A percentile compares a stretch with the other conserved stretches of the same genome.
Conservation (phyloP, 2,329 filamentous ascomycete species). For the Venturia pyrina region DNA sequence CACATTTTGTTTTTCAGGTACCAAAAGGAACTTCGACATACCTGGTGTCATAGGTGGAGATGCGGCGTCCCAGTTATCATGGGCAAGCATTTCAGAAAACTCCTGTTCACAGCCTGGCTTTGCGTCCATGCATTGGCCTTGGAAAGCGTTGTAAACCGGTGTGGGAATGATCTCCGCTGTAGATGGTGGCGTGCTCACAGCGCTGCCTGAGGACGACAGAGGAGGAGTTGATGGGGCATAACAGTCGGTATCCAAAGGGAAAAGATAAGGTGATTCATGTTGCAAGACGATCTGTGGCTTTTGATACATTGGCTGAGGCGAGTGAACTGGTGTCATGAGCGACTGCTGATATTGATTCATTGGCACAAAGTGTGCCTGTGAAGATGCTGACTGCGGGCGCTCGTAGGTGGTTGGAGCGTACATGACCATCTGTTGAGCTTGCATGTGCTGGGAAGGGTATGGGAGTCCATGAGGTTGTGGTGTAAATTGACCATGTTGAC, state of each 20-base stretch:
- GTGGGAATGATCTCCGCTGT: conserved; percentile 69
- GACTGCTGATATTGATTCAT: conserved; percentile 46
- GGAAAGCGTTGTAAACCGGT: conserved; percentile 73
- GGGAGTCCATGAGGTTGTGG: conserved; percentile 45
- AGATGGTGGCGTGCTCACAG: conserved; percentile 72
- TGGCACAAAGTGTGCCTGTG: conserved; percentile 34
- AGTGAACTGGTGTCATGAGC: conserved; percentile 65
- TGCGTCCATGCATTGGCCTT: conserved; percentile 30
- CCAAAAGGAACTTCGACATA: conserved; percentile 42
- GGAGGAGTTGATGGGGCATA: conserved; percentile 72
- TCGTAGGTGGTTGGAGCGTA: conserved; percentile 31
- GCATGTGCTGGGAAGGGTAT: conserved; percentile 35
- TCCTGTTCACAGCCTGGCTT: conserved; percentile 58
- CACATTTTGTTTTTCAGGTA: background rate
- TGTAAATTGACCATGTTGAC: conserved; percentile 68
- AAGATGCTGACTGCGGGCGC: conserved; percentile 54
- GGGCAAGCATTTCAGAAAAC: conserved; percentile 61
- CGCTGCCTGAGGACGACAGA: conserved; percentile 75
- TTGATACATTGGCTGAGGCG: conserved; percentile 62
- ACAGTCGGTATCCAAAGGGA: conserved; percentile 66
- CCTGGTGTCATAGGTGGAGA: conserved; percentile 87
- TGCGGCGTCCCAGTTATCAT: conserved; percentile 58
- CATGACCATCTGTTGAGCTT: conserved; percentile 28
- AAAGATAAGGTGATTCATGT: conserved; percentile 43
- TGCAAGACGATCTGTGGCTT: conserved; percentile 64